These are phyloP conservation scores for Onygenales sp. DNA, from an alignment of 2,329 filamentous ascomycete species.

Conservation along the genomic window DNA sequence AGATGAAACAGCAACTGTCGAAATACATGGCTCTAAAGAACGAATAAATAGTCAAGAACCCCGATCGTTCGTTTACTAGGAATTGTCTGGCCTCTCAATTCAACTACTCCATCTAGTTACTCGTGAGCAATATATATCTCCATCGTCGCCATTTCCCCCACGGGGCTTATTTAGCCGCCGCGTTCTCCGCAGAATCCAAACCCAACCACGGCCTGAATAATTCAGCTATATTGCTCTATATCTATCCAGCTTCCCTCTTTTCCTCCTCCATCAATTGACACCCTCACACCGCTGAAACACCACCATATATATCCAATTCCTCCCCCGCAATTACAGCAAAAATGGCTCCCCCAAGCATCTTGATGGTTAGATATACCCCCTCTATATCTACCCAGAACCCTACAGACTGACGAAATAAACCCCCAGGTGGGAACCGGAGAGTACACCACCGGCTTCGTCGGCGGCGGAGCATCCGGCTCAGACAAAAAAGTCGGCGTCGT, in stretches of 20 bases:
- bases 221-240: not conserved
- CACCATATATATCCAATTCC: not conserved
- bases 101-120: too few species aligned
- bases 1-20: too few species aligned
- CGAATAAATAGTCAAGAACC: too few species aligned
- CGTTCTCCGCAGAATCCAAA: not conserved
- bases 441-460: constrained; percentile 93
- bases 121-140: too few species aligned
- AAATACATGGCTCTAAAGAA: too few species aligned
- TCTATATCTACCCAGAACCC: not conserved
- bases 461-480: constrained; percentile 68
- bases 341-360: constrained; percentile 55
- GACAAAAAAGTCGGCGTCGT: constrained; percentile 97
- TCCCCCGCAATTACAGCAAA: not conserved
- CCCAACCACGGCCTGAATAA: too few species aligned
- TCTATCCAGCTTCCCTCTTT: not conserved
- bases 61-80: too few species aligned
- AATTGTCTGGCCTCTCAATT: too few species aligned
- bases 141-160: not conserved
- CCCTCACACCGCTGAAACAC: not conserved
- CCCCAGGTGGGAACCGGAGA: constrained; percentile 76
- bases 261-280: not conserved
- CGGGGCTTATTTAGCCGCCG: not conserved
- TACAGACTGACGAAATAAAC: constrained; percentile 4
- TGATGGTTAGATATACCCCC: constrained; percentile 48